Evolutionary conservation across 805 yeast species (phyloP).

Genomic region (Metschnikowia sp.): DNA sequence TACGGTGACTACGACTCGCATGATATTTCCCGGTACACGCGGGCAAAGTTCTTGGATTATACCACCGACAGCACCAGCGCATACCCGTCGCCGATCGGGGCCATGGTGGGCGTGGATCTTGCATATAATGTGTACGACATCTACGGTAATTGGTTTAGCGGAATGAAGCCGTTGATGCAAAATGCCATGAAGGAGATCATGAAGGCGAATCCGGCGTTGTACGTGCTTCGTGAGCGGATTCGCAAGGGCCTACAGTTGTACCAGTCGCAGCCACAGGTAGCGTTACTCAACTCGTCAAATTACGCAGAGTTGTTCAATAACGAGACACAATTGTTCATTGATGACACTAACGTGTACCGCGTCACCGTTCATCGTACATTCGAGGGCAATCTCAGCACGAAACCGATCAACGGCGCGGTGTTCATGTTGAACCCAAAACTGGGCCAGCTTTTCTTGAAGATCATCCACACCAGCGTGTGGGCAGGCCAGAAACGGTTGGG

Average conservation of each 20-base stretch:
- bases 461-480: constrained; percentile 94
- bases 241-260: constrained; percentile 91
- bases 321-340: constrained; percentile 82
- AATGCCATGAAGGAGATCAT: constrained; percentile 90
- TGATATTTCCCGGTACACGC: constrained; percentile 88
- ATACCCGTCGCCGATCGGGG: constrained; percentile 92
- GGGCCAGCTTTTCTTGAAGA: constrained; percentile 84
- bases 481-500: constrained; percentile 90
- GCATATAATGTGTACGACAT: constrained; percentile 96
- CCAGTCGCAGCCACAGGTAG: constrained; percentile 91
- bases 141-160: constrained; percentile 97
- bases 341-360: constrained; percentile 91
- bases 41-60: constrained; percentile 91
- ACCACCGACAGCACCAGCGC: constrained; percentile 81
- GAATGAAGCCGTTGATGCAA: constrained; percentile 83
- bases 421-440: constrained; percentile 86
- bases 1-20: constrained; percentile 98
- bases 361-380: constrained; percentile 87
- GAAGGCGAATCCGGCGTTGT: constrained; percentile 92
- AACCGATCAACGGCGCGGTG: constrained; percentile 90
- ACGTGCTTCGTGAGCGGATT: constrained; percentile 87
- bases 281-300: constrained; percentile 82
- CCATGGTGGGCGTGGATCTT: constrained; percentile 84
- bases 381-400: constrained; percentile 90
- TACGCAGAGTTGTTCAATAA: constrained; percentile 85